Percentiles rank a stretch among this genome's conserved stretches.
Evolutionary conservation across 768 basidiomycete species (phyloP).

Genomic region (Psilocybe sp.): DNA sequence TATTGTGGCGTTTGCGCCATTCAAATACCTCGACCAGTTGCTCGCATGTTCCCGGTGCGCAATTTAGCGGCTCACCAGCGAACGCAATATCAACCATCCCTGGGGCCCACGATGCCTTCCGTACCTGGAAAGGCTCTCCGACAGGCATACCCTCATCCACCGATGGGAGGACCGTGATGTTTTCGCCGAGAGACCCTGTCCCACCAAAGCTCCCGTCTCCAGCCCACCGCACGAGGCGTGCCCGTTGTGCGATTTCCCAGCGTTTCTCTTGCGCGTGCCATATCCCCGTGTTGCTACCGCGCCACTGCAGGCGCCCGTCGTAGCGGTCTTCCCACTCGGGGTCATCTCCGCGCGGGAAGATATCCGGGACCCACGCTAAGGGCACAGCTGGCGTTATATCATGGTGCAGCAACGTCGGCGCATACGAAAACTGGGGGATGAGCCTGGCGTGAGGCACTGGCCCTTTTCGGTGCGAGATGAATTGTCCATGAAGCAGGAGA

Average conservation of each 20-base stretch:
- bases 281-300: slow-evolving; percentile 72
- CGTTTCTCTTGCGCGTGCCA: slow-evolving; percentile 32
- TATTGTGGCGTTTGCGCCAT: slow-evolving; percentile 38
- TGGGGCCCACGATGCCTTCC: slow-evolving; percentile 32
- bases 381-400: slow-evolving; percentile 49
- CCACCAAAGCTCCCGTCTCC: slow-evolving; percentile 9
- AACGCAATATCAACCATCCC: slow-evolving; percentile 58
- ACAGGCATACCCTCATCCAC: slow-evolving; percentile 22
- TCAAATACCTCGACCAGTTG: slow-evolving; percentile 43
- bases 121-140: slow-evolving; percentile 26
- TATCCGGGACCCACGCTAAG: slow-evolving; percentile 40
- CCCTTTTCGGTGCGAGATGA: slow-evolving; percentile 44
- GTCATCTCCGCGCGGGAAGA: slow-evolving; percentile 36
- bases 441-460: slow-evolving; percentile 39
- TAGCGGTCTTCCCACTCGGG: slow-evolving; percentile 58
- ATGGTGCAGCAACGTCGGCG: slow-evolving; percentile 44
- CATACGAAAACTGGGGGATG: slow-evolving; percentile 51
- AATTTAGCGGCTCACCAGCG: slow-evolving; percentile 36
- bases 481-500: slow-evolving; percentile 45
- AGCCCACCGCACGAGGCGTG: slow-evolving; percentile 14
- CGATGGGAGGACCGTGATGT: slow-evolving; percentile 31
- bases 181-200: slow-evolving; percentile 18
- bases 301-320: slow-evolving; percentile 61
- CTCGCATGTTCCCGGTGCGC: slow-evolving; percentile 39
- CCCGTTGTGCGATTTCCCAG: slow-evolving; percentile 33